phyloP scores from a whole-genome alignment of 148 eudicot genomes.

The Simmondsia chinensis region DNA sequence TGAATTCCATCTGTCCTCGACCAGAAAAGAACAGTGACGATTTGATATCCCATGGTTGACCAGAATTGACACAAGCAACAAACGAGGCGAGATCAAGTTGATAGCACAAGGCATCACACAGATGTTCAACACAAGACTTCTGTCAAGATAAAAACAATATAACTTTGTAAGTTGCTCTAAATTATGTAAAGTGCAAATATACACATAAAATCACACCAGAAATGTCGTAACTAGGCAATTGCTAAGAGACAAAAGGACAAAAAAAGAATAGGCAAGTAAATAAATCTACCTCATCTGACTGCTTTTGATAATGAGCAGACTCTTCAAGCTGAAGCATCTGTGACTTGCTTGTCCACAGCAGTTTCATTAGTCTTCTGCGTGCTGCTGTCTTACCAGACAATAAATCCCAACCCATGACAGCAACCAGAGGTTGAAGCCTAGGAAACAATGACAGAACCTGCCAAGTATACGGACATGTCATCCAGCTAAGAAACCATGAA shows the following conservation, averaged over 20 bases:
- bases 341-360: conserved; percentile 88
- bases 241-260: too few species aligned
- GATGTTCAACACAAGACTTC: conserved; percentile 76
- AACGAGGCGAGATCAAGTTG: conserved; percentile 94
- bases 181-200: conserved; percentile 1
- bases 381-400: conserved; percentile 70
- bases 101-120: conserved; percentile 90
- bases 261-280: background rate
- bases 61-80: conserved; percentile 93
- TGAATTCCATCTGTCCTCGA: conserved; percentile 30
- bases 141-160: conserved; percentile 24
- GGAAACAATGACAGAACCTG: conserved; percentile 83
- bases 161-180: conserved; percentile 3
- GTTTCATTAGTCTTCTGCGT: conserved; percentile 77
- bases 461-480: conserved; percentile 16
- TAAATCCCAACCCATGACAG: conserved; percentile 96
- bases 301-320: conserved; percentile 54
- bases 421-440: conserved; percentile 90
- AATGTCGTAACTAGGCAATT: too few species aligned
- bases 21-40: conserved; percentile 72
- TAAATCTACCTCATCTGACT: conserved; percentile 62
- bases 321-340: conserved; percentile 66
- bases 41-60: conserved; percentile 70
- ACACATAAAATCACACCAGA: too few species aligned
- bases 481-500: conserved; percentile 8